A percentile compares a stretch with the other conserved stretches of the same genome.
Evolutionary conservation across 148 eudicot species (phyloP).

Genomic region (Vaccinium macrocarpon): DNA sequence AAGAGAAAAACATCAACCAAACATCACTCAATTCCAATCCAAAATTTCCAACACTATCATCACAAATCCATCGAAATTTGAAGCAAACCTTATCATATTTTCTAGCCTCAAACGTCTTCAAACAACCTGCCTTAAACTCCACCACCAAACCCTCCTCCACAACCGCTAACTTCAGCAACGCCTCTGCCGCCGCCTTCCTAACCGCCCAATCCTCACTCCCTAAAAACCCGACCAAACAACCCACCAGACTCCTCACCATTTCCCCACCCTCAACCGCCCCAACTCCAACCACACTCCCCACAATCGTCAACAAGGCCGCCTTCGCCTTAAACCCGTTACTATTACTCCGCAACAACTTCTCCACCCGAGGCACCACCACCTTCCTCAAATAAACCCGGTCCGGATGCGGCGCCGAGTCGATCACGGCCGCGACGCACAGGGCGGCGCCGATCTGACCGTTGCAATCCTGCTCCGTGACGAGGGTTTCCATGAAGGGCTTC

Average conservation of each 20-base stretch:
- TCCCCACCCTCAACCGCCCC: conserved; percentile 43
- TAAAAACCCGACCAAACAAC: conserved; percentile 53
- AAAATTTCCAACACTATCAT: neutral
- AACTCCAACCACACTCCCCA: conserved; percentile 55
- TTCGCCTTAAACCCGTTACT: conserved; percentile 68
- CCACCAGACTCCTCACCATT: conserved; percentile 51
- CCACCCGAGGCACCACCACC: conserved; percentile 30
- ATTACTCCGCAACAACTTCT: conserved; percentile 41
- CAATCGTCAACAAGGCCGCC: conserved; percentile 40
- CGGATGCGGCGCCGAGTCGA: conserved; percentile 49
- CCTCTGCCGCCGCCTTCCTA: conserved; percentile 85
- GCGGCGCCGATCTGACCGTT: conserved; percentile 71
- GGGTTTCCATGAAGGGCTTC: conserved; percentile 60
- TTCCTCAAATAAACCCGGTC: conserved; percentile 33
- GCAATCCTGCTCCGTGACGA: conserved; percentile 68
- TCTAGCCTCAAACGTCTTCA: conserved; percentile 76
- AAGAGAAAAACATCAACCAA: neutral
- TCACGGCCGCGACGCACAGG: conserved; percentile 59
- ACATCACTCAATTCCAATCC: neutral
- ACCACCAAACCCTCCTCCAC: conserved; percentile 48
- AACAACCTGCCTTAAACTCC: conserved; percentile 54
- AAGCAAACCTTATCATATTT: conserved; percentile 68
- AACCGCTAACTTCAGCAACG: conserved; percentile 54
- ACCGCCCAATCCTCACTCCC: conserved; percentile 85
- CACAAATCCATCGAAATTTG: neutral